A percentile compares a stretch with the other conserved stretches of the same genome.
Conservation (phyloP, 2,329 filamentous ascomycete genomes). For the Sphaerulina musiva region DNA sequence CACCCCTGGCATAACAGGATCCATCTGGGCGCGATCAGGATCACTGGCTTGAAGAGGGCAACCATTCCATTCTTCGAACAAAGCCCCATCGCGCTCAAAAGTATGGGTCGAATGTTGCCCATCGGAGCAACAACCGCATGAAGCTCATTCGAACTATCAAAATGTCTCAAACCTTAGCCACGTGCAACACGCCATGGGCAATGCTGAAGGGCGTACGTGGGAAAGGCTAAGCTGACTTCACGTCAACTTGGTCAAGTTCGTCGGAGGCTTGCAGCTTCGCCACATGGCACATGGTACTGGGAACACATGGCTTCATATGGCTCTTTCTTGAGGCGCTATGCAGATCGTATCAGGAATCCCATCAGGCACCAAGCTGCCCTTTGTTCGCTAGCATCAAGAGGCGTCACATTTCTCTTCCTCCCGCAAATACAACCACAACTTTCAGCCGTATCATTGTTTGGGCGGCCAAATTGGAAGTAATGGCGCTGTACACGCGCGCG, state of each 20-base stretch:
- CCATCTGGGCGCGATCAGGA: too few species aligned
- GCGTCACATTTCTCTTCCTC: not conserved
- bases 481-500: not conserved
- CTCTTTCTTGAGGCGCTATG: not conserved
- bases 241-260: not conserved
- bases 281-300: not conserved
- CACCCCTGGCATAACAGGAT: too few species aligned
- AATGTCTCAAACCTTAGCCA: not conserved
- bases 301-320: not conserved
- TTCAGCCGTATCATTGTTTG: not conserved
- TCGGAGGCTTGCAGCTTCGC: not conserved
- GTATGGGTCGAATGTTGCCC: too few species aligned
- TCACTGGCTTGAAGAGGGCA: too few species aligned
- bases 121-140: not conserved
- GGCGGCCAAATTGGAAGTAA: not conserved
- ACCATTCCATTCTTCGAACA: too few species aligned
- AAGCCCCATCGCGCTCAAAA: too few species aligned
- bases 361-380: not conserved
- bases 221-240: not conserved
- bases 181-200: not conserved
- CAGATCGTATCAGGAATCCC: not conserved
- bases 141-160: not conserved
- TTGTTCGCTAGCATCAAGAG: not conserved
- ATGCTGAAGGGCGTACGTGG: not conserved
- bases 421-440: not conserved